Conservation (phyloP, 163 green algal genomes). For the Chlamydomonas reinhardtii region DNA sequence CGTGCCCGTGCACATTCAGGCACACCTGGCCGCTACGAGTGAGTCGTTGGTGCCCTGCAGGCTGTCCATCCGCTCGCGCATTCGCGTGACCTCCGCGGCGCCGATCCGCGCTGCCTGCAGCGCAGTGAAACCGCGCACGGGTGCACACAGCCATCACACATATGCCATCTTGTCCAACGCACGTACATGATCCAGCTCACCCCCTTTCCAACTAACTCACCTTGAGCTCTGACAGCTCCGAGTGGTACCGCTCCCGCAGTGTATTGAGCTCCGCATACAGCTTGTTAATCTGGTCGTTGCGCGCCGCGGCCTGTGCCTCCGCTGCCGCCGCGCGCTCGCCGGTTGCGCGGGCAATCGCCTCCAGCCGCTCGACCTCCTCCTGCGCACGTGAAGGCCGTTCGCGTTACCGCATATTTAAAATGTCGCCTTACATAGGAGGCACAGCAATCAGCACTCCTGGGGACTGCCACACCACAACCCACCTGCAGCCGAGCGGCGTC, state of each 20-base stretch:
- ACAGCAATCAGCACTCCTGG: too few species aligned
- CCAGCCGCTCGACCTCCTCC: slow-evolving; percentile 49
- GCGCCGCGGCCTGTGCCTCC: slow-evolving; percentile 26
- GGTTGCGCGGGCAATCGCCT: slow-evolving; percentile 40
- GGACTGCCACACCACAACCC: too few species aligned
- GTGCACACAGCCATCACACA: too few species aligned
- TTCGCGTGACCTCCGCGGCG: slow-evolving; percentile 8
- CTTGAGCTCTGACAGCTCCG: slow-evolving; percentile 50
- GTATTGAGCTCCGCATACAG: slow-evolving; percentile 45
- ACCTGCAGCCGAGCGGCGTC: slow-evolving; percentile 44
- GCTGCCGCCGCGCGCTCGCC: slow-evolving; percentile 52
- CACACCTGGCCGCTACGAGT: slow-evolving; percentile 39
- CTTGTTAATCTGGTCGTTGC: slow-evolving; percentile 11
- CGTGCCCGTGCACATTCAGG: too few species aligned
- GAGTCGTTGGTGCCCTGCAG: slow-evolving; percentile 35
- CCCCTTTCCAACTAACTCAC: neutral
- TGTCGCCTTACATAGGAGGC: too few species aligned
- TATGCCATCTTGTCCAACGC: too few species aligned
- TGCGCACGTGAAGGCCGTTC: neutral
- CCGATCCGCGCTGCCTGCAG: slow-evolving; percentile 8
- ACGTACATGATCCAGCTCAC: too few species aligned
- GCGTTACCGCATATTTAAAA: too few species aligned
- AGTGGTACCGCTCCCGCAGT: slow-evolving; percentile 47
- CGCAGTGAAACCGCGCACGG: too few species aligned
- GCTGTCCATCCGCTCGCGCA: slow-evolving; percentile 45